A percentile compares a stretch with the other conserved stretches of the same genome.
Conservation (phyloP, 441 rosid genomes). For the Gossypium laxum region DNA sequence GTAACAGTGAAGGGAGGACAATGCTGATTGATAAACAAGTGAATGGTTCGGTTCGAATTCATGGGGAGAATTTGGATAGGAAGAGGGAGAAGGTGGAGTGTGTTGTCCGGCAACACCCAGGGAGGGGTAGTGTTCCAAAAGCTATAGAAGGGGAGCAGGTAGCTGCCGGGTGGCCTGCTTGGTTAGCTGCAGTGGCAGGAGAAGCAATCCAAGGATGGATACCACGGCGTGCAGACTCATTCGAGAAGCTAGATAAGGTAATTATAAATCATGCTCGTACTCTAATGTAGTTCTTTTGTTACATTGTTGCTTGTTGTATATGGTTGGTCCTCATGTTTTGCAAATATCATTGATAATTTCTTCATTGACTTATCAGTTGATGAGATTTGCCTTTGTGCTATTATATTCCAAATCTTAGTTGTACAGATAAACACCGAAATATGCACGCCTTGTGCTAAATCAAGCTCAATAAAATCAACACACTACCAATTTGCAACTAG, state of each 20-base stretch:
- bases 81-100: constrained; percentile 58
- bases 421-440: neutral
- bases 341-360: neutral
- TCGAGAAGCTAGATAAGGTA: constrained; percentile 87
- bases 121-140: constrained; percentile 51
- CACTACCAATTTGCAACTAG: neutral
- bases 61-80: constrained; percentile 47
- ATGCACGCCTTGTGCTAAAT: neutral
- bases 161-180: constrained; percentile 96
- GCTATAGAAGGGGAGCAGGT: constrained; percentile 77
- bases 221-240: constrained; percentile 89
- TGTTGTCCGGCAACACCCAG: constrained; percentile 45
- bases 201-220: constrained; percentile 91
- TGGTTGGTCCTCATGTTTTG: neutral
- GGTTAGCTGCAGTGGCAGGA: constrained; percentile 90
- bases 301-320: neutral
- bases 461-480: neutral
- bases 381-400: neutral
- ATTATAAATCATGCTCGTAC: constrained; percentile 17
- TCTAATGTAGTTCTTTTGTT: neutral
- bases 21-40: constrained; percentile 55
- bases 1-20: constrained; percentile 49
- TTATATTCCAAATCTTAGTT: neutral
- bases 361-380: neutral
- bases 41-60: constrained; percentile 46